Evolutionary conservation across 352 stramenopile species (phyloP).

Genomic region (Phytopythium montanum): DNA sequence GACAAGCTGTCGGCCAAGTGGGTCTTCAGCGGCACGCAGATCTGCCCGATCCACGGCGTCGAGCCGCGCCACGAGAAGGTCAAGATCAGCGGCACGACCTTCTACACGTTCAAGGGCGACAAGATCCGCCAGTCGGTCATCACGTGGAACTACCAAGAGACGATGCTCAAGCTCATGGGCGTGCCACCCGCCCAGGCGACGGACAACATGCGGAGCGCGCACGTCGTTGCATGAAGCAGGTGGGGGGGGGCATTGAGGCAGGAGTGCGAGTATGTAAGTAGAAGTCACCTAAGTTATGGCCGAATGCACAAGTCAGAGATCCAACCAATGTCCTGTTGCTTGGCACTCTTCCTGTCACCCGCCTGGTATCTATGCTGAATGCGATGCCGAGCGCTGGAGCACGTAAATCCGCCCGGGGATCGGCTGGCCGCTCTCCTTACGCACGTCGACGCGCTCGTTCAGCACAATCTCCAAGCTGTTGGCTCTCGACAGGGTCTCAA

Average conservation of each 20-base stretch:
- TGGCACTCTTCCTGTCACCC: background rate
- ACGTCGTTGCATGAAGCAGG: slow-evolving; percentile 5
- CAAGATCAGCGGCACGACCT: slow-evolving; percentile 69
- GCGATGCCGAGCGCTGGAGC: slow-evolving; percentile 16
- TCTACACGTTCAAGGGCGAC: slow-evolving; percentile 77
- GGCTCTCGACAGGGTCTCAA: slow-evolving; percentile 29
- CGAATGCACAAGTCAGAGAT: slow-evolving; percentile 4
- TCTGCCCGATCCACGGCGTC: slow-evolving; percentile 68
- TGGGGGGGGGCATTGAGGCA: background rate
- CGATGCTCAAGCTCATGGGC: slow-evolving; percentile 71
- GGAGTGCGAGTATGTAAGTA: background rate
- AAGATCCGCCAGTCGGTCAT: slow-evolving; percentile 69
- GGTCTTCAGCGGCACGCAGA: slow-evolving; percentile 78
- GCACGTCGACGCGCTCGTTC: slow-evolving; percentile 45
- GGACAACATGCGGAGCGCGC: slow-evolving; percentile 17
- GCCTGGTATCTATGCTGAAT: background rate
- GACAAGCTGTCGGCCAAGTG: slow-evolving; percentile 71
- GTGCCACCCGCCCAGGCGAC: slow-evolving; percentile 26
- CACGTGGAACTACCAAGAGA: slow-evolving; percentile 73
- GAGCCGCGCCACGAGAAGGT: slow-evolving; percentile 74
- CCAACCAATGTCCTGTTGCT: background rate
- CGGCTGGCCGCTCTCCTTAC: slow-evolving; percentile 71
- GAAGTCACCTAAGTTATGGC: slow-evolving; percentile 14
- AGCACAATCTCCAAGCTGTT: slow-evolving; percentile 37
- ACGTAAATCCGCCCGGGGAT: slow-evolving; percentile 67